Percentiles rank a stretch among this genome's conserved stretches.
These are phyloP conservation scores for Syncephalastrum monosporum DNA, from an alignment of 371 early-diverging fungal species.

Conservation along the genomic window DNA sequence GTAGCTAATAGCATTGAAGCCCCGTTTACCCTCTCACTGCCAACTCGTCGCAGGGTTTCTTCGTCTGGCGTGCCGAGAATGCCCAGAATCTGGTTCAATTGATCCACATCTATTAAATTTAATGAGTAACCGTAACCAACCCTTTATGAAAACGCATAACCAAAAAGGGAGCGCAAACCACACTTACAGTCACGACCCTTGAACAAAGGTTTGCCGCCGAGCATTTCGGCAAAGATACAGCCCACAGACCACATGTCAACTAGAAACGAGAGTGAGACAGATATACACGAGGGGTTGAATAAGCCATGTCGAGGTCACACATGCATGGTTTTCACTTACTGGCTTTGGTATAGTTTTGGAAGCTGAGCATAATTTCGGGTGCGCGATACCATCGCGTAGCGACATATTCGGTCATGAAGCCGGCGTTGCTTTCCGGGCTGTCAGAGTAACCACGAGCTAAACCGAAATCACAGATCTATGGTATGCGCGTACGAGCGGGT, in stretches of 20 bases:
- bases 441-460: constrained; percentile 89
- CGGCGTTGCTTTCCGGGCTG: constrained; percentile 78
- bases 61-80: constrained; percentile 98
- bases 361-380: constrained; percentile 97
- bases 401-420: constrained; percentile 96
- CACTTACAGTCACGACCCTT: constrained; percentile 85
- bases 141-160: background rate
- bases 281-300: background rate
- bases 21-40: constrained; percentile 67
- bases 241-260: constrained; percentile 99
- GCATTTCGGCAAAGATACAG: constrained; percentile 96
- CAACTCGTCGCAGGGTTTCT: constrained; percentile 83
- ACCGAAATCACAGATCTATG: constrained; percentile 91
- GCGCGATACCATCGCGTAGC: constrained; percentile 99
- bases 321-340: constrained; percentile 56
- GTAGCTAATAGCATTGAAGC: constrained; percentile 8
- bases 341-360: constrained; percentile 92
- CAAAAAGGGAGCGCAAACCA: background rate
- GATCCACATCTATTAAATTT: constrained; percentile 80
- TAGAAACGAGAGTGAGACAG: constrained; percentile 16
- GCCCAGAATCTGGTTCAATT: constrained; percentile 96
- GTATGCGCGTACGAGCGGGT: background rate
- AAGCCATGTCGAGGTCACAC: background rate
- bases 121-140: background rate
- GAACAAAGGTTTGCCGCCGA: constrained; percentile 87